Evolutionary conservation across 305 asterid species (phyloP), one percentile per base, ranked within the genome.

Genomic region (Fraxinus sp.): DNA sequence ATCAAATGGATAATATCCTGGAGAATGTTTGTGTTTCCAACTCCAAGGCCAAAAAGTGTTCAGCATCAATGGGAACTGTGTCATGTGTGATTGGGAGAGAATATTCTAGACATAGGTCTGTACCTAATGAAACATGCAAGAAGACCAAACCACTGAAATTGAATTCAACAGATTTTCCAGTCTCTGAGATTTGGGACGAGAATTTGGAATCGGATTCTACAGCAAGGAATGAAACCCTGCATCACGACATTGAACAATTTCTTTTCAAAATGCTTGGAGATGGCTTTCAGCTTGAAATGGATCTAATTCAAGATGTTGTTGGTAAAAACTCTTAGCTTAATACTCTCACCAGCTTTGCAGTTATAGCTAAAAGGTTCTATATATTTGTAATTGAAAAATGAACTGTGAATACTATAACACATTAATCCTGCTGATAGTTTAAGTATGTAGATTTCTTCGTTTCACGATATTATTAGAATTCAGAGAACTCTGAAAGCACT

Each of bases 191-290:
- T 80, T 90, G 92, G 94, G 88, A 89, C 32, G 95, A 95, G 89
- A 88, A 87, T n/a, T 86, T 80, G 36, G 83, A 83, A 70, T 24
- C 72, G 4, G 84, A 62, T 20, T 43, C 88, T 68, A 9, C 83
- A 10, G 46, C 89, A 2, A 85, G 55, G 70, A 82, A 81, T 78
- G 91, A 90, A 77, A 82, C 86, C 83, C 85, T 90, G 88, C 87
- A 83, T 70, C 43, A 30, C 14, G 92, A 89, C 77, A 39, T 89
- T 8, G 92, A 88, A 85, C 94, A 90, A n/a, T 94, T 96, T 82
- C 90, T 94, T 41, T 89, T 80, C 52, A 82, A 87, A 85, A 92
- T 95, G 96, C 98, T 96, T 77, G 97, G 96, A 66, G 87, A 89
- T 81, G 97, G 95, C 76, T 95, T 91, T 84, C 89, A 87, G 85